Conservation (phyloP, 345 rosid genomes). For the Rhizophora mangle region DNA sequence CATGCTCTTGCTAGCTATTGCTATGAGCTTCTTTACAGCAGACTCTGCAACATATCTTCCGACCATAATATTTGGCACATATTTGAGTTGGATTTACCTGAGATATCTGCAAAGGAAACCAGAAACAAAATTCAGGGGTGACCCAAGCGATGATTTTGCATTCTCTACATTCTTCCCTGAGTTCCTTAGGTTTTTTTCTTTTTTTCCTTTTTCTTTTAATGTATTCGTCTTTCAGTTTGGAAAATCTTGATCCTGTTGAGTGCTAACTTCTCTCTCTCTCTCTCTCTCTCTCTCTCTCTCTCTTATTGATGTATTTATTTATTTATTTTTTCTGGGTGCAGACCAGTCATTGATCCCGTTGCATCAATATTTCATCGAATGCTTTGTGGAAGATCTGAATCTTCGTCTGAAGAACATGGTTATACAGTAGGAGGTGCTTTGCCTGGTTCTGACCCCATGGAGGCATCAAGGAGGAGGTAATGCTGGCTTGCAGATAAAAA, state of each 20-base stretch:
- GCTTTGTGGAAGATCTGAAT: conserved; percentile 72
- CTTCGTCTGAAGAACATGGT: conserved; percentile 45
- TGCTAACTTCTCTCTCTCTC: conserved; percentile 3
- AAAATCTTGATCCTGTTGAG: conserved; percentile 4
- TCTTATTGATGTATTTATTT: too few relatives aligned
- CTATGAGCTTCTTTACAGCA: conserved; percentile 65
- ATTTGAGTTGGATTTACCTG: conserved; percentile 88
- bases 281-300: background rate
- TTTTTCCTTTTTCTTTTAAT: background rate
- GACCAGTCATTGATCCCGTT: conserved; percentile 79
- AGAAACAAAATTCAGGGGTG: conserved; percentile 85
- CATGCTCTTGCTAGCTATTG: conserved; percentile 59
- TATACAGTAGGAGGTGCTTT: conserved; percentile 57
- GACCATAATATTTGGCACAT: conserved; percentile 82
- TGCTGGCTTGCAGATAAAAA: background rate
- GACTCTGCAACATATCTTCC: conserved; percentile 83
- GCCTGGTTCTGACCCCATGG: conserved; percentile 94
- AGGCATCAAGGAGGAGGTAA: conserved; percentile 96
- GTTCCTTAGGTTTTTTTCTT: conserved; percentile 49
- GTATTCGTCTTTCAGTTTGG: background rate
- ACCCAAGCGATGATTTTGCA: conserved; percentile 90
- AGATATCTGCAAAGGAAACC: conserved; percentile 84
- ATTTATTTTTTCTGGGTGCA: conserved; percentile 23
- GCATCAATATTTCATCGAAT: conserved; percentile 76
- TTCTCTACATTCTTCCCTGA: conserved; percentile 96